Percentiles rank a stretch among this genome's conserved stretches.
These are phyloP conservation scores for Dalechampia spathulata DNA, from an alignment of 441 rosid genomes.

Conservation along the genomic window DNA sequence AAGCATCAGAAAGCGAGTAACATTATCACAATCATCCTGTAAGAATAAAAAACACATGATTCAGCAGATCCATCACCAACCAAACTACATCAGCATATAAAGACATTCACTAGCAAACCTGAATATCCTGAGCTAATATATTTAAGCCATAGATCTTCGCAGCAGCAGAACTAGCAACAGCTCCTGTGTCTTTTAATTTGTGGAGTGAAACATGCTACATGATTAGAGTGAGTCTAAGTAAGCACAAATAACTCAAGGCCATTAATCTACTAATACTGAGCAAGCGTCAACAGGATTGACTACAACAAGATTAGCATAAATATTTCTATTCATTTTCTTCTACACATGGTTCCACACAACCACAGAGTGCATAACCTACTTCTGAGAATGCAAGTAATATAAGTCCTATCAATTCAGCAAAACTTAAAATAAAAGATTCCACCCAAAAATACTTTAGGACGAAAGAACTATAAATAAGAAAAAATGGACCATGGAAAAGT, in stretches of 20 bases:
- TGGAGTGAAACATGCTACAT: conserved; percentile 61
- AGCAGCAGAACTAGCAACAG: conserved; percentile 86
- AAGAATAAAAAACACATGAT: conserved; percentile 12
- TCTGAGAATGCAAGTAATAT: background rate
- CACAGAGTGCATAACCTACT: background rate
- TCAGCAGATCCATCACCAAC: conserved; percentile 13
- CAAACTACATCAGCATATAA: conserved; percentile 1
- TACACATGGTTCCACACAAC: background rate
- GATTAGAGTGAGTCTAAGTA: conserved; percentile 13
- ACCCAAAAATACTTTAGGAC: background rate
- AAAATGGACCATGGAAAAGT: no score
- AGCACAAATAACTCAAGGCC: background rate
- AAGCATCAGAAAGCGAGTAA: conserved; percentile 83
- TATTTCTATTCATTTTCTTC: background rate
- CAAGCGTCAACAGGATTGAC: no score
- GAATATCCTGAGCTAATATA: conserved; percentile 87
- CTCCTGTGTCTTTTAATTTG: conserved; percentile 63
- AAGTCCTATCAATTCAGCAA: background rate
- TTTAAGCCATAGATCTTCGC: conserved; percentile 69
- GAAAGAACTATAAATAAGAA: no score
- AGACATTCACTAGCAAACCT: conserved; percentile 38
- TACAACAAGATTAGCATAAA: background rate
- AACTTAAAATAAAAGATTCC: conserved; percentile 2
- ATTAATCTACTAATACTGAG: no score
- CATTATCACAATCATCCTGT: conserved; percentile 85